Evolutionary conservation across 2,329 filamentous ascomycete species (phyloP), one percentile per base, ranked within the genome.

Genomic region (Endothia cerciana): DNA sequence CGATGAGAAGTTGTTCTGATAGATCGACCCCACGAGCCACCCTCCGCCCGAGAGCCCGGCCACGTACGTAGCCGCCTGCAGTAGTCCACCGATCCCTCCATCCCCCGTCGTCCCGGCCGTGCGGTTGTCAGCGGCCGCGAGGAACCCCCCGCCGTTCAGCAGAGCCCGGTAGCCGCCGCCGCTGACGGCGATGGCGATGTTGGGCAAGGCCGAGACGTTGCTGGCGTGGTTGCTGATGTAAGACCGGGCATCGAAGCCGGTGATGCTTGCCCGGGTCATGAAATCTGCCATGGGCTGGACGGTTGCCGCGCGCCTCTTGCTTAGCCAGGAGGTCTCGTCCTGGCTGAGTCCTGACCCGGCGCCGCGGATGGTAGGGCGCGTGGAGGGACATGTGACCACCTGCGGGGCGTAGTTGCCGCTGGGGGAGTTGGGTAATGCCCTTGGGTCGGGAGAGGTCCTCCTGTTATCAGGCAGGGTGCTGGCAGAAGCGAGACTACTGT

Each of bases 81-180:
- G 80, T 69, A 97, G 79, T 4, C 93, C 93, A 60, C 93, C 91
- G 30, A 97, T 81, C 58, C 93, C 90, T 4, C 91, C 91, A 3
- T 79, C 73, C 8, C 72, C 78, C 0, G 87, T 90, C 2, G 88
- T 81, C 64, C 87, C 86, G 0, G 81, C 75, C 0, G 91, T 93
- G 25, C 93, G 86, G 71, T 78, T 85, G 75, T 97, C 93, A 70
- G 93, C 94, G 0, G 93, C 93, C 38, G 91, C 86, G 19, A 97
- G 72, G 53, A 89, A 90, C 67, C 93, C 93, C 19, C 89, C 93
- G 45, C 92, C 93, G 73, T 91, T 94, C 80, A 94, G 82, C 80
- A 96, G 82, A n/a, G 93, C 93, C 65, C 93, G 85, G 75, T 95
- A 97, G 43, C 93, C 93, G 74, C 93, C 93, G 15, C 93, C 93